Conservation (phyloP, 2,329 filamentous ascomycete genomes). For the Verticillium nonalfalfae region DNA sequence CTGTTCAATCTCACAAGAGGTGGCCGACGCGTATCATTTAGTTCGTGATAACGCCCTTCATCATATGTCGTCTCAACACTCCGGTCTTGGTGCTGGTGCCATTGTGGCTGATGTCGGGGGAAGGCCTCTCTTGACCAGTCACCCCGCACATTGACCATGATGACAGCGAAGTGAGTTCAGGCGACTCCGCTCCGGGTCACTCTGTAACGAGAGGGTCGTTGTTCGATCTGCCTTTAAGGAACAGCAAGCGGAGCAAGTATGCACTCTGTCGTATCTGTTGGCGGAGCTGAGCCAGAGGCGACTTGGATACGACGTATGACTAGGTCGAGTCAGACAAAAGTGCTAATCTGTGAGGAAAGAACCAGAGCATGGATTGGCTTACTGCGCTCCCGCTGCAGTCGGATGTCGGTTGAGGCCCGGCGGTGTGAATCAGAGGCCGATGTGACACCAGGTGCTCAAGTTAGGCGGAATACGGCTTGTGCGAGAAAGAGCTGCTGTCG, state of each 20-base stretch:
- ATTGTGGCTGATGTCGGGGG: constrained; percentile 22
- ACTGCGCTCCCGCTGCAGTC: not conserved
- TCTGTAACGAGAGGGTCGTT: not conserved
- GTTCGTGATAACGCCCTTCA: constrained; percentile 7
- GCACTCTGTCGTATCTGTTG: not conserved
- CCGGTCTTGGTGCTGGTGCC: constrained; percentile 19
- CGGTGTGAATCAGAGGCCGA: not conserved
- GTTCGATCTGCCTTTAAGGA: not conserved
- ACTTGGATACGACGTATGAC: constrained; percentile 9
- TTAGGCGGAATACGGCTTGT: not conserved
- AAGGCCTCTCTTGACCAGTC: constrained; percentile 31
- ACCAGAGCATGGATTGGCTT: not conserved
- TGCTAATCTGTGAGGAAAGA: not conserved
- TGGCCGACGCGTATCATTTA: constrained; percentile 9
- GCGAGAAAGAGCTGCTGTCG: not conserved
- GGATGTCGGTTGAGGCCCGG: not conserved
- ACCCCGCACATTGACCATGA: constrained; percentile 28
- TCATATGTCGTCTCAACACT: constrained; percentile 10
- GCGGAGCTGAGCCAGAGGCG: not conserved
- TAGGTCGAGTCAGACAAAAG: constrained; percentile 5
- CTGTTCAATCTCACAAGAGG: constrained; percentile 6
- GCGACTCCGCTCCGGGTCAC: not conserved
- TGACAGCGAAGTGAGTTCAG: not conserved
- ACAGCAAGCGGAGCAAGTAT: not conserved
- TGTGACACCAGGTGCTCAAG: constrained; percentile 1